A percentile compares a stretch with the other conserved stretches of the same genome.
Conservation (phyloP, 2,329 filamentous ascomycete species). For the Ascochyta lentis region DNA sequence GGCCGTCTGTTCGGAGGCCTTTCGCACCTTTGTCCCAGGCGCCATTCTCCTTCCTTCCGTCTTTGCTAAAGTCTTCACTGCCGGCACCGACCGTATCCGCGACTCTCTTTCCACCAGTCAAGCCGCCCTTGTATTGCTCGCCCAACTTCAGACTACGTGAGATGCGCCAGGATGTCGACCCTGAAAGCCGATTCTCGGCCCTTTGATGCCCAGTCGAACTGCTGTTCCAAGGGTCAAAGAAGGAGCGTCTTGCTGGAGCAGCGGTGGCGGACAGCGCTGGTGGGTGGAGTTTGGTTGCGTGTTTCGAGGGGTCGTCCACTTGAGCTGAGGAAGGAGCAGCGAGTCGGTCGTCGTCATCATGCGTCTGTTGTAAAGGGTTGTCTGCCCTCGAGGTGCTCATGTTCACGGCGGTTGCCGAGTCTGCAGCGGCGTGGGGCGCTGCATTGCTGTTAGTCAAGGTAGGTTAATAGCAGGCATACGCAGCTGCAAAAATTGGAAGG, state of each 20-base stretch:
- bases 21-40: slow-evolving; percentile 58
- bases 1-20: slow-evolving; percentile 56
- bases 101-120: slow-evolving; percentile 64
- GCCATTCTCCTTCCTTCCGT: slow-evolving; percentile 60
- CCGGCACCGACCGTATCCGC: slow-evolving; percentile 71
- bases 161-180: slow-evolving; percentile 72
- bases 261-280: slow-evolving; percentile 11
- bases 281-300: slow-evolving; percentile 1
- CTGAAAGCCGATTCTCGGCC: slow-evolving; percentile 69
- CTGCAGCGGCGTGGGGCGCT: neutral
- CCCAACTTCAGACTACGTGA: slow-evolving; percentile 73
- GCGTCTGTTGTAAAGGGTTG: slow-evolving; percentile 12
- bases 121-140: slow-evolving; percentile 68
- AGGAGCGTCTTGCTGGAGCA: slow-evolving; percentile 11
- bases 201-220: slow-evolving; percentile 80
- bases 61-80: slow-evolving; percentile 61
- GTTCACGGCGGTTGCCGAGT: slow-evolving; percentile 15
- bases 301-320: slow-evolving; percentile 10
- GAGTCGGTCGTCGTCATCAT: slow-evolving; percentile 25
- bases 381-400: slow-evolving; percentile 13
- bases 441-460: slow-evolving; percentile 22
- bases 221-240: slow-evolving; percentile 75
- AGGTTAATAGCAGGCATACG: slow-evolving; percentile 10
- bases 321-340: slow-evolving; percentile 22
- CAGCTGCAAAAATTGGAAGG: neutral